These are phyloP conservation scores for Aspergillus sp. DNA, from an alignment of 2,329 filamentous ascomycete species.

Conservation along the genomic window DNA sequence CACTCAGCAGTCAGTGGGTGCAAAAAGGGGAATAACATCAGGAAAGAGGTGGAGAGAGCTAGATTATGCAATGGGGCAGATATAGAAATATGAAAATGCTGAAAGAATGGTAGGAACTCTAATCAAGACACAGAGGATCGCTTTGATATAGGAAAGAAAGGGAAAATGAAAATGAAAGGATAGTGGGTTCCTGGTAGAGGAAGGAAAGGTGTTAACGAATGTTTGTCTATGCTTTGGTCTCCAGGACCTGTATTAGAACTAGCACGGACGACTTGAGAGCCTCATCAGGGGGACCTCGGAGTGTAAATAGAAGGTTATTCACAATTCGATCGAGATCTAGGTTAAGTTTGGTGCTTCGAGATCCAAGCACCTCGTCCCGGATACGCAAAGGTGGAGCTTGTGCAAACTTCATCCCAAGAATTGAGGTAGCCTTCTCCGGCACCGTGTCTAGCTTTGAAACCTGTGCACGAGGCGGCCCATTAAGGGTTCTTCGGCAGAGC, in stretches of 20 bases:
- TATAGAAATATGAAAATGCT: not conserved
- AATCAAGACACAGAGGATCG: not conserved
- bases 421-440: constrained; percentile 34
- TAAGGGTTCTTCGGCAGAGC: constrained; percentile 23
- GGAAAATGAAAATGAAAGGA: not conserved
- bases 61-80: not conserved
- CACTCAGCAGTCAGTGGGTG: not conserved
- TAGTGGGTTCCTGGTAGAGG: not conserved
- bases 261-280: constrained; percentile 38
- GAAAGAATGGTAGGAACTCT: not conserved
- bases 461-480: constrained; percentile 17
- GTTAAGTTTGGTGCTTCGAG: constrained; percentile 31
- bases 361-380: constrained; percentile 31
- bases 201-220: not conserved
- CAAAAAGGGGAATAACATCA: not conserved
- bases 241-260: constrained; percentile 40
- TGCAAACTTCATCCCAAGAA: constrained; percentile 31
- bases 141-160: not conserved
- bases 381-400: constrained; percentile 24
- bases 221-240: constrained; percentile 25
- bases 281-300: constrained; percentile 36
- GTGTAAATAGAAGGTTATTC: constrained; percentile 37
- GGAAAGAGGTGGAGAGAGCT: not conserved
- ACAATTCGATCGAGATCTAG: constrained; percentile 34
- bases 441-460: constrained; percentile 31